Evolutionary conservation across 83 land plant genomes (phyloP).

Genomic region (Isoetes engelmannii): DNA sequence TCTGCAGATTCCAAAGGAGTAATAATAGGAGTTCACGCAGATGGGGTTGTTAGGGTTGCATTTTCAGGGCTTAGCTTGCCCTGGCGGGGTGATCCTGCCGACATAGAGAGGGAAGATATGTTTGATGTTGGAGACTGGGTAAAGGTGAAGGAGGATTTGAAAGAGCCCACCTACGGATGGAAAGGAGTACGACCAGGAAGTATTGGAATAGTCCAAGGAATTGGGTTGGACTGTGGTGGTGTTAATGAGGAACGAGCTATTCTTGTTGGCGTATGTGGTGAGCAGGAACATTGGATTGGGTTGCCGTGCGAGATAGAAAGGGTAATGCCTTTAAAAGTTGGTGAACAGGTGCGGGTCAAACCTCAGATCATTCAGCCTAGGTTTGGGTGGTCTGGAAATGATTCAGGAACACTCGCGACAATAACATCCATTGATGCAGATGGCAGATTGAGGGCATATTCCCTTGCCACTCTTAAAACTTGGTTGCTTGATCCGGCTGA

Average conservation of each 20-base stretch:
- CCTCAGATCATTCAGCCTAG: slow-evolving; percentile 62
- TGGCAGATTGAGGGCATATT: slow-evolving; percentile 74
- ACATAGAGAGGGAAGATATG: slow-evolving; percentile 69
- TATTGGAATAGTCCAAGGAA: slow-evolving; percentile 77
- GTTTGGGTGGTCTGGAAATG: slow-evolving; percentile 87
- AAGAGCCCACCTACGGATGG: slow-evolving; percentile 47
- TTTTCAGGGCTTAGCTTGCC: slow-evolving; percentile 62
- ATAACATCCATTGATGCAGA: slow-evolving; percentile 77
- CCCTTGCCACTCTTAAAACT: slow-evolving; percentile 54
- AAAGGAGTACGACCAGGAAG: slow-evolving; percentile 70
- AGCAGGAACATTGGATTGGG: slow-evolving; percentile 89
- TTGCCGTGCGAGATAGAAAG: slow-evolving; percentile 53
- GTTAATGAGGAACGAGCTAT: slow-evolving; percentile 32
- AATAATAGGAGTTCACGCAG: slow-evolving; percentile 72
- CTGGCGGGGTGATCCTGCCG: slow-evolving; percentile 89
- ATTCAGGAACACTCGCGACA: slow-evolving; percentile 53
- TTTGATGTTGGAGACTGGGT: slow-evolving; percentile 95
- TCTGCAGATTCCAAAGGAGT: slow-evolving; percentile 53
- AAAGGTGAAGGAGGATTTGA: slow-evolving; percentile 40
- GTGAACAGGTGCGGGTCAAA: slow-evolving; percentile 65
- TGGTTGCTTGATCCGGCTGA: slow-evolving; percentile 95
- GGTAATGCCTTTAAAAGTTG: slow-evolving; percentile 40
- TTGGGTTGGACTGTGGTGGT: slow-evolving; percentile 57
- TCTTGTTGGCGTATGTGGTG: slow-evolving; percentile 77
- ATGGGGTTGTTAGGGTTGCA: slow-evolving; percentile 81